phyloP scores from a whole-genome alignment of 768 basidiomycete species.

The Pleurotus pulmonarius region DNA sequence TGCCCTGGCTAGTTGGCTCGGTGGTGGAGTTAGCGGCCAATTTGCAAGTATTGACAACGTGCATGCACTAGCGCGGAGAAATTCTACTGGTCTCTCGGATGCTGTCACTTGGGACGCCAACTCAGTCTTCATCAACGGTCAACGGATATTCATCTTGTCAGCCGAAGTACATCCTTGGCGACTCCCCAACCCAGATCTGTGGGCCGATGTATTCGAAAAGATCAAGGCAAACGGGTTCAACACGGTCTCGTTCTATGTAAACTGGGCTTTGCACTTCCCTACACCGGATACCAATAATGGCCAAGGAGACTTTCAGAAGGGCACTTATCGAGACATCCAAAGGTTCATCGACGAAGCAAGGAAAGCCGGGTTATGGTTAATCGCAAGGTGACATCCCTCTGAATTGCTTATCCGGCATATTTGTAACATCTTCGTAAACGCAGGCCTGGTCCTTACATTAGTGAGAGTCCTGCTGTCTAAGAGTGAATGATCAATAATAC shows the following conservation, averaged over 20 bases:
- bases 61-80: conserved; percentile 15
- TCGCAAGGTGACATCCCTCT: conserved; percentile 35
- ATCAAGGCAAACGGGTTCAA: conserved; percentile 61
- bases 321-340: conserved; percentile 50
- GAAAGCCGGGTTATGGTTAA: conserved; percentile 52
- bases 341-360: conserved; percentile 48
- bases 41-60: too few species aligned
- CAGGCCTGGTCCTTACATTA: conserved; percentile 53
- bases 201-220: conserved; percentile 61
- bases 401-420: not conserved
- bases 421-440: not conserved
- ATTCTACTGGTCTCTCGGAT: conserved; percentile 43
- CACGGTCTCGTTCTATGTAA: conserved; percentile 55
- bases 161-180: conserved; percentile 66
- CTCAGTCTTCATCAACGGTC: conserved; percentile 54
- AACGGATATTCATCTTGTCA: conserved; percentile 53
- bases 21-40: too few species aligned
- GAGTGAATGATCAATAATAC: not conserved
- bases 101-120: conserved; percentile 58
- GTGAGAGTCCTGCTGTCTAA: conserved; percentile 19
- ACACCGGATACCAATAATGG: conserved; percentile 38
- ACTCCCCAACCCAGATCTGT: conserved; percentile 45
- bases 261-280: conserved; percentile 56
- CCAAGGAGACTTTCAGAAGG: conserved; percentile 43
- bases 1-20: too few species aligned